Evolutionary conservation across 805 yeast species (phyloP).

Genomic region (Lipomyces spencermartinsiae): DNA sequence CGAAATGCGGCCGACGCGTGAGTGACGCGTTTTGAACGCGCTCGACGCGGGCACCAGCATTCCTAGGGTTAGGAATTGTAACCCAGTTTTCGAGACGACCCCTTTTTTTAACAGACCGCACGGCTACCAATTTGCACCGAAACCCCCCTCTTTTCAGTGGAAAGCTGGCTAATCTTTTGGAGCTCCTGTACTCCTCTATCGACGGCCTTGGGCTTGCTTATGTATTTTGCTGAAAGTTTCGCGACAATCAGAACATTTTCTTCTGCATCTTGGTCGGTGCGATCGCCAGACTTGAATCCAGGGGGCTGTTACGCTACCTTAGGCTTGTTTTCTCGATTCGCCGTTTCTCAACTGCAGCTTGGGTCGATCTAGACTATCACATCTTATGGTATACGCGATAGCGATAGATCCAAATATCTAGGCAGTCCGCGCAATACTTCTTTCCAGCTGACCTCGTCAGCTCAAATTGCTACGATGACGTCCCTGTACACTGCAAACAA

Average conservation of each 20-base stretch:
- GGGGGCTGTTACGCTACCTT: neutral
- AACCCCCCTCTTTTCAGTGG: neutral
- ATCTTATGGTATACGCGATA: neutral
- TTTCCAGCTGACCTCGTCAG: neutral
- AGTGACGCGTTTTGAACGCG: neutral
- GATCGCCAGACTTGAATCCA: neutral
- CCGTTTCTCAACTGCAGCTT: neutral
- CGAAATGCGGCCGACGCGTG: conserved; percentile 8
- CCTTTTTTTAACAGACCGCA: neutral
- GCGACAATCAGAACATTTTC: neutral
- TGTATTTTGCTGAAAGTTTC: neutral
- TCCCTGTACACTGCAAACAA: conserved; percentile 37
- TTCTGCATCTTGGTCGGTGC: neutral
- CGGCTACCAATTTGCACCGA: neutral
- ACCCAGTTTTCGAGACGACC: neutral
- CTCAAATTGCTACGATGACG: conserved; percentile 7
- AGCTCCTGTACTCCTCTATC: neutral
- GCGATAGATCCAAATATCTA: neutral
- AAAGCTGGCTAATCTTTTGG: neutral
- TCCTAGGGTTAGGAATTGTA: neutral
- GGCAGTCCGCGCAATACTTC: neutral
- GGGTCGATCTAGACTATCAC: neutral
- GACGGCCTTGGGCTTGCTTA: neutral
- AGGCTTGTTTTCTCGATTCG: neutral
- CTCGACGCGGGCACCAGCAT: neutral